Evolutionary conservation across 2,329 filamentous ascomycete species (phyloP).

Genomic region (Beauveria brongniartii): DNA sequence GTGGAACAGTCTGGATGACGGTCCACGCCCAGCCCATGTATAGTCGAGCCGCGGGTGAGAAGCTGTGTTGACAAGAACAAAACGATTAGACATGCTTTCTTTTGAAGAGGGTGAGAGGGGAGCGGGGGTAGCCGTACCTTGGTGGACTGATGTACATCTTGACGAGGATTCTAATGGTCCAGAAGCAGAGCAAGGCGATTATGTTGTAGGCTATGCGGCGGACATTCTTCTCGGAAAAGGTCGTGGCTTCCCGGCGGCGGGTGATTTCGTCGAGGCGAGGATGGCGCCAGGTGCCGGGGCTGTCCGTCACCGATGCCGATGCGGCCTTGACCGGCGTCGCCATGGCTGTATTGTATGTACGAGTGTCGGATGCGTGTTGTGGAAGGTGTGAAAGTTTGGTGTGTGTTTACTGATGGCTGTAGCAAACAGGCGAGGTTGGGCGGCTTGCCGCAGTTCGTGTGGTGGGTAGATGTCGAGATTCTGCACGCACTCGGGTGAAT

Average conservation of each 20-base stretch:
- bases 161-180: conserved; percentile 27
- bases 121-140: conserved; percentile 26
- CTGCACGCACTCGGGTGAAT: not conserved
- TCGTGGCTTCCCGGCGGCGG: conserved; percentile 66
- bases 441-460: not conserved
- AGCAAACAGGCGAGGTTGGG: not conserved
- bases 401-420: not conserved
- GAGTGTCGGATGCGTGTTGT: conserved; percentile 3
- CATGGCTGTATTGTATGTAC: conserved; percentile 17
- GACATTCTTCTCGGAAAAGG: conserved; percentile 72
- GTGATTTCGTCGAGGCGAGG: conserved; percentile 83
- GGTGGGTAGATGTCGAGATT: not conserved
- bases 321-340: conserved; percentile 35
- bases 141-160: conserved; percentile 29
- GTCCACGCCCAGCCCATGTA: conserved; percentile 39
- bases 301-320: conserved; percentile 34
- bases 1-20: conserved; percentile 45
- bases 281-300: conserved; percentile 82
- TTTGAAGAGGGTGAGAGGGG: not conserved
- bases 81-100: not conserved
- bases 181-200: conserved; percentile 34
- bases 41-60: conserved; percentile 23
- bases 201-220: conserved; percentile 62
- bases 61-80: conserved; percentile 18
- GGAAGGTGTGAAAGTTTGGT: conserved; percentile 12